A percentile compares a stretch with the other conserved stretches of the same genome.
These are phyloP conservation scores for Scedosporium dehoogii DNA, from an alignment of 2,329 filamentous ascomycete species.

Conservation along the genomic window DNA sequence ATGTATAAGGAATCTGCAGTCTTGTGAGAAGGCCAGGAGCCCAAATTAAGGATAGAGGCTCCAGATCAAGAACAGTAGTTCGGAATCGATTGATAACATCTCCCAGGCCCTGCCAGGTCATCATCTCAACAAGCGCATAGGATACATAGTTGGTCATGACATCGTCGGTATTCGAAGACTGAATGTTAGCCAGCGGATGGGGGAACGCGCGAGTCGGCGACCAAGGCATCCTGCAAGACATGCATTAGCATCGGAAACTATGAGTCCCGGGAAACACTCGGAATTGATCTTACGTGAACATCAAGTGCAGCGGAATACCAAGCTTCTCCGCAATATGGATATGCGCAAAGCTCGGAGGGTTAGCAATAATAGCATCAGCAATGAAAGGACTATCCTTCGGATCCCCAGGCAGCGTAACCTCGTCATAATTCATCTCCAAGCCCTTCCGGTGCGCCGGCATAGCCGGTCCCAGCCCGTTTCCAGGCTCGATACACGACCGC, in stretches of 20 bases:
- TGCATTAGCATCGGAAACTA: not conserved
- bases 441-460: constrained; percentile 35
- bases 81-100: constrained; percentile 87
- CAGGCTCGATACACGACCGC: constrained; percentile 74
- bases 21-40: constrained; percentile 71
- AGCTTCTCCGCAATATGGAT: constrained; percentile 67
- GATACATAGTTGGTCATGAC: constrained; percentile 74
- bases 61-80: constrained; percentile 61
- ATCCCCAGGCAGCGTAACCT: constrained; percentile 26
- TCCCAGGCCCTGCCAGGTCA: constrained; percentile 87
- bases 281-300: constrained; percentile 63
- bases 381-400: constrained; percentile 55
- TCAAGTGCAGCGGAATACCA: constrained; percentile 68
- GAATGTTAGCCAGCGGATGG: constrained; percentile 76
- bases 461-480: constrained; percentile 49
- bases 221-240: constrained; percentile 77
- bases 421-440: constrained; percentile 39
- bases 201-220: constrained; percentile 77
- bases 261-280: constrained; percentile 11
- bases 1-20: constrained; percentile 73
- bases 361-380: constrained; percentile 72
- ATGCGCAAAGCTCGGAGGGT: constrained; percentile 68
- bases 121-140: constrained; percentile 78
- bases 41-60: constrained; percentile 70
- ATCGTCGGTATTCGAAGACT: constrained; percentile 63